Evolutionary conservation across 768 basidiomycete species (phyloP).

Genomic region (Hericium erinaceus): DNA sequence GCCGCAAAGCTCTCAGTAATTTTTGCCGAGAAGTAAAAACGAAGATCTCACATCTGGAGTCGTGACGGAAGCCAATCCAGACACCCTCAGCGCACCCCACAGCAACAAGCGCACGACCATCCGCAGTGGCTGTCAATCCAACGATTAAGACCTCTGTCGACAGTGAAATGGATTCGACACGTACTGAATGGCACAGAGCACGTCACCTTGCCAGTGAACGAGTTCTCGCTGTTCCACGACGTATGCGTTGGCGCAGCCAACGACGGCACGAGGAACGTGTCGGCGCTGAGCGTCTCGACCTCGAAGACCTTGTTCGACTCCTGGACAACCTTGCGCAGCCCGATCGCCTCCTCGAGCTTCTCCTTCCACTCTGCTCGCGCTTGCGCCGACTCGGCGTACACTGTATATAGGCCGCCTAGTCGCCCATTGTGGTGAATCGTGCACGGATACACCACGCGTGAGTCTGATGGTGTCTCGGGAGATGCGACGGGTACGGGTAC

Average conservation of each 20-base stretch:
- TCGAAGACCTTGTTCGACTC: constrained; percentile 95
- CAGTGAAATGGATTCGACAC: constrained; percentile 1
- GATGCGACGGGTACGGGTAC: constrained; percentile 21
- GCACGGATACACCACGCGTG: constrained; percentile 77
- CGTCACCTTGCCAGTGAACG: constrained; percentile 79
- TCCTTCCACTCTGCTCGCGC: constrained; percentile 81
- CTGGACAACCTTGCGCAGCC: constrained; percentile 75
- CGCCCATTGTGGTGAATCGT: constrained; percentile 86
- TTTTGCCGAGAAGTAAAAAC: neutral
- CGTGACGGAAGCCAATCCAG: constrained; percentile 89
- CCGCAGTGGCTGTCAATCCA: constrained; percentile 53
- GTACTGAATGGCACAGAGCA: constrained; percentile 90
- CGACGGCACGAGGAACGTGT: constrained; percentile 78
- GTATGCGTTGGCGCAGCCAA: constrained; percentile 32
- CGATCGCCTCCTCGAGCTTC: constrained; percentile 83
- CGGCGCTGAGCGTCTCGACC: constrained; percentile 78
- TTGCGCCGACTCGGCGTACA: constrained; percentile 78
- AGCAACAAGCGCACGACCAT: constrained; percentile 80
- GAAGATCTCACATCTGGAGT: constrained; percentile 61
- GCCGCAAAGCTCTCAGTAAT: neutral
- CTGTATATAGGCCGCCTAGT: constrained; percentile 74
- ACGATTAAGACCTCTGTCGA: neutral
- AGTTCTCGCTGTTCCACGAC: constrained; percentile 59
- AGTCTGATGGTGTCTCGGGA: constrained; percentile 43
- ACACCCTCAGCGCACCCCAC: constrained; percentile 94